These are phyloP conservation scores for Thinopyrum elongatum DNA, from an alignment of 176 grass and related monocot species.

Conservation along the genomic window DNA sequence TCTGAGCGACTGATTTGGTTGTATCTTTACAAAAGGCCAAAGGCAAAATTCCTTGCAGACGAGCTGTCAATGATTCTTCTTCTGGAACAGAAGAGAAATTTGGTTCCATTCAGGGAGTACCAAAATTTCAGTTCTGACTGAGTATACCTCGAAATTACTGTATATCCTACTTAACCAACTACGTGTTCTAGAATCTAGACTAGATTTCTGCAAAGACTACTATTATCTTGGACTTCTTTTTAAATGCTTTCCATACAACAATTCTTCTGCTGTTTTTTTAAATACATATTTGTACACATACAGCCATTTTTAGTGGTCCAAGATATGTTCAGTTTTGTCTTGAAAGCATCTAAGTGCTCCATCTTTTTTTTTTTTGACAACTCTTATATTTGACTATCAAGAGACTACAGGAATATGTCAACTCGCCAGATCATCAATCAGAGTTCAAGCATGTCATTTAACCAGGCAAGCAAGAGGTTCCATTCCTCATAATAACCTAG, in stretches of 20 bases:
- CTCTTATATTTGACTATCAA: background rate
- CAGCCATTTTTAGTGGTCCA: background rate
- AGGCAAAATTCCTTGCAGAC: background rate
- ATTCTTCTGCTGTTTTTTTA: background rate
- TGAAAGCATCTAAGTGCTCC: background rate
- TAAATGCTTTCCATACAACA: background rate
- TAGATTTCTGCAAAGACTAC: background rate
- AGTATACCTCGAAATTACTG: background rate
- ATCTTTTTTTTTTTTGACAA: too few relatives aligned
- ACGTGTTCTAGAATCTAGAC: background rate
- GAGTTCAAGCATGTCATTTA: background rate
- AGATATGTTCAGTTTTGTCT: background rate
- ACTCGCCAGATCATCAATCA: constrained; percentile 4
- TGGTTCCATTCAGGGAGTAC: background rate
- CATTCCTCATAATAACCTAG: background rate
- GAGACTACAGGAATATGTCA: background rate
- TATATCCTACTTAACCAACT: background rate
- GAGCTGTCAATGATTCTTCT: constrained; percentile 29
- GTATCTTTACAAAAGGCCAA: constrained; percentile 22
- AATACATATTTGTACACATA: background rate
- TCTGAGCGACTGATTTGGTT: constrained; percentile 13
- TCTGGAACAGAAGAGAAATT: constrained; percentile 22
- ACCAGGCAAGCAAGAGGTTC: background rate
- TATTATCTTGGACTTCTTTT: background rate
- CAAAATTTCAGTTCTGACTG: constrained; percentile 19